Evolutionary conservation across 257 asterid species (phyloP).

Genomic region (Nicotiana knightiana): DNA sequence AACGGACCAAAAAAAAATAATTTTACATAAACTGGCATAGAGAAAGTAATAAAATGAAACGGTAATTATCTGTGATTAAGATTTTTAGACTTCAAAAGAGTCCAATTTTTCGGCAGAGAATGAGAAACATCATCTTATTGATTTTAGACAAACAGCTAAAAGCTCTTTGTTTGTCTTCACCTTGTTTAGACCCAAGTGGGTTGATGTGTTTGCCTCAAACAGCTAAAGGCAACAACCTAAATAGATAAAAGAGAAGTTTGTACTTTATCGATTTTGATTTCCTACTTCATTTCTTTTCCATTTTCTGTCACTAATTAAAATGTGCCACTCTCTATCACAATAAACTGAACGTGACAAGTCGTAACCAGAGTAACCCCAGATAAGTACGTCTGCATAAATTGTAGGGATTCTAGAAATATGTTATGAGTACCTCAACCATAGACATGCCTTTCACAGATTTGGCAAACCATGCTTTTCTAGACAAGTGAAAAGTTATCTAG

Average conservation of each 20-base stretch:
- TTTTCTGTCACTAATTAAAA: not conserved
- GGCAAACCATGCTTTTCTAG: not conserved
- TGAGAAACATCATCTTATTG: conserved; percentile 6
- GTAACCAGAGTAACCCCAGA: not conserved
- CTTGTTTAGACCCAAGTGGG: not conserved
- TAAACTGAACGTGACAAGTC: not conserved
- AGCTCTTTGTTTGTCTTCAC: not conserved
- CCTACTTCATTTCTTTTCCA: not conserved
- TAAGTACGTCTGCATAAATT: not conserved
- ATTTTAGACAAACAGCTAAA: not conserved
- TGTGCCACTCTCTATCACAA: not conserved
- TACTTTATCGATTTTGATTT: not conserved
- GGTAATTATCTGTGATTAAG: not conserved
- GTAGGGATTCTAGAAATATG: not conserved
- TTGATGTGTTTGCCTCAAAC: not conserved
- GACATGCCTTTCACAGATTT: not conserved
- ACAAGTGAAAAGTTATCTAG: not conserved
- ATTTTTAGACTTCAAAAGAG: not conserved
- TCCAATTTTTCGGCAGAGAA: conserved; percentile 7
- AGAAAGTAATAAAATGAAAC: not conserved
- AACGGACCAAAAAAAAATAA: no score
- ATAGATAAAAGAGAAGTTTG: not conserved
- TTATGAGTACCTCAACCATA: not conserved
- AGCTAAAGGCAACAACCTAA: not conserved
- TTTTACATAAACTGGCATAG: no score